These are phyloP conservation scores for Cladophialophora immunda DNA, from an alignment of 2,329 filamentous ascomycete genomes.

Conservation along the genomic window DNA sequence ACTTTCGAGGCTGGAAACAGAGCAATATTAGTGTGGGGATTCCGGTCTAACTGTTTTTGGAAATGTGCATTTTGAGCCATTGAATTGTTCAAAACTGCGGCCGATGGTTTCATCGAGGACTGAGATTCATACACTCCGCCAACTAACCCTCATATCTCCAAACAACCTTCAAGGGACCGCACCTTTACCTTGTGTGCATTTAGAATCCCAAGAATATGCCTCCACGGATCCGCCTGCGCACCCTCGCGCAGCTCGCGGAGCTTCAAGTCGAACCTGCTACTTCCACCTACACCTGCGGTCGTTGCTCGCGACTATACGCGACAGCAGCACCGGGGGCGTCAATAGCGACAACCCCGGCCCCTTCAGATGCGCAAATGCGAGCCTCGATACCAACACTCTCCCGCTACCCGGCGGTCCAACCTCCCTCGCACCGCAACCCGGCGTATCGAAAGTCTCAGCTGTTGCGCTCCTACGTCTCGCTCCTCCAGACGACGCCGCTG, in stretches of 20 bases:
- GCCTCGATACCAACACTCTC: constrained; percentile 55
- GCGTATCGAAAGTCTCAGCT: constrained; percentile 92
- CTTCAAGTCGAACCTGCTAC: constrained; percentile 45
- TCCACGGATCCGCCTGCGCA: constrained; percentile 59
- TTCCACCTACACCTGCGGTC: constrained; percentile 42
- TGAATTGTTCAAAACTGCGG: not conserved
- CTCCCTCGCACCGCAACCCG: constrained; percentile 84
- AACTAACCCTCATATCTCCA: not conserved
- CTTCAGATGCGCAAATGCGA: constrained; percentile 59
- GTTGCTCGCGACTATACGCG: constrained; percentile 49
- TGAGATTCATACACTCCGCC: not conserved
- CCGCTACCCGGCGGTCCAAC: constrained; percentile 72
- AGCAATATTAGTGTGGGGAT: no score
- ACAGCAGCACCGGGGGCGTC: constrained; percentile 57
- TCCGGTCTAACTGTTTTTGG: not conserved
- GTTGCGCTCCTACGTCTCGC: constrained; percentile 83
- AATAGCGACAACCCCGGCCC: constrained; percentile 61
- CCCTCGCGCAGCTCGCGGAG: constrained; percentile 47
- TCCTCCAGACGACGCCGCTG: constrained; percentile 84
- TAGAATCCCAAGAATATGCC: constrained; percentile 53
- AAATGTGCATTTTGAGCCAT: not conserved
- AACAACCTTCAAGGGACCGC: not conserved
- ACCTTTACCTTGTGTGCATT: not conserved
- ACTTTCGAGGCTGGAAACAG: no score
- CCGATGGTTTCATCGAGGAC: not conserved